Evolutionary conservation across 305 asterid species (phyloP), one percentile per base, ranked within the genome.

Genomic region (Fraxinus velutina): DNA sequence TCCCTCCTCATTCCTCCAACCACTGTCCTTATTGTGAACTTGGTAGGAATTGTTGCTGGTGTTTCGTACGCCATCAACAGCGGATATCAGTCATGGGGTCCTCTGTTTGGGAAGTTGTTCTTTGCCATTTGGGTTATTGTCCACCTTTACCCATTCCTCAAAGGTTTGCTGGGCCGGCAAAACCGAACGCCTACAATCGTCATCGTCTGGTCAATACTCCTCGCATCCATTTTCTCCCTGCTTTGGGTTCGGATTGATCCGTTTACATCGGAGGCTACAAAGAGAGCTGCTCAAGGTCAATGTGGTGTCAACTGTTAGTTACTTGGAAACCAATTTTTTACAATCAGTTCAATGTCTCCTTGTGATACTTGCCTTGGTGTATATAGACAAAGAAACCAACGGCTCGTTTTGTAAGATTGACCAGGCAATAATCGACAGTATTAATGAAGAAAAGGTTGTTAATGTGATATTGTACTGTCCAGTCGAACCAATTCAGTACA

Each of bases 61-160:
- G 93, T 91, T 75, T 91, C 94, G 1, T 86, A 79, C 13, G 94
- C 94, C 30, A 76, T 91, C 62, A 91, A 91, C 91, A 91, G 92
- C 2, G 94, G 94, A 2, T 91, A 91, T 37, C 94, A 91, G 80
- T 90, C 94, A 2, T 91, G 94, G 94, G 94, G 94, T 6, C 94
- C 93, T 2, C 89, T 91, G 6, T 87, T 91, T 19, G 94, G 94
- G 0, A 91, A 88, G 64, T 64, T 91, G 52, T 90, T 91, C 79
- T 91, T 91, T 57, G 91, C 94, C 62, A 79, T 91, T n/a, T 91
- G 94, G 94, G 94, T 91, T 10, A 88, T 91, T 76, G 92, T 89
- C 84, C 94, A 91, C 73, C 83, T 91, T 47, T 91, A 91, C 36
- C 94, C 94, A 36, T 91, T 91, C 94, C 89, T 91, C 82, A 47